phyloP scores from a whole-genome alignment of 345 rosid genomes.

The Citrus reticulata region DNA sequence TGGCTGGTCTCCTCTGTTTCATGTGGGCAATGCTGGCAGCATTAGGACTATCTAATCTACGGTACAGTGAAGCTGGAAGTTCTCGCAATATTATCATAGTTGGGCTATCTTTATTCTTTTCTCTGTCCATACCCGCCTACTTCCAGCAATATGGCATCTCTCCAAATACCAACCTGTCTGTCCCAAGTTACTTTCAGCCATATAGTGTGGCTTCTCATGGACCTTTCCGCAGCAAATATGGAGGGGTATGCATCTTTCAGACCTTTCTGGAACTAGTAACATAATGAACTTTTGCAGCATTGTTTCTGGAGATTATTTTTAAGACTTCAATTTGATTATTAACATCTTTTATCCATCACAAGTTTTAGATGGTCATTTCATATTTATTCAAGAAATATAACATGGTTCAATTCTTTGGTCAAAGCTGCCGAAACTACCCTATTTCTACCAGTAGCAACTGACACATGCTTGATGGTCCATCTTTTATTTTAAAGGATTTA shows the following conservation, averaged over 20 bases:
- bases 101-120: conserved; percentile 80
- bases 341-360: background rate
- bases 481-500: background rate
- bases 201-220: conserved; percentile 89
- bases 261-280: background rate
- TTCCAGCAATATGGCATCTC: conserved; percentile 91
- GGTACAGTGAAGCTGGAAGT: conserved; percentile 99
- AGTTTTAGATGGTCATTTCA: background rate
- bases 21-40: conserved; percentile 99
- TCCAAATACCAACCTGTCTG: conserved; percentile 68
- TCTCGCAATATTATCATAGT: conserved; percentile 91
- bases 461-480: background rate
- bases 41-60: conserved; percentile 86
- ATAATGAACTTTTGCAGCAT: background rate
- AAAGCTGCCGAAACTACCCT: background rate
- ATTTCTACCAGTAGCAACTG: background rate
- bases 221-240: conserved; percentile 63
- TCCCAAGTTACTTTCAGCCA: conserved; percentile 86
- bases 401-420: background rate
- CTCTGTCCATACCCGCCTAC: conserved; percentile 88
- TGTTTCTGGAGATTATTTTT: background rate
- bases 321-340: background rate
- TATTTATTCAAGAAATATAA: background rate
- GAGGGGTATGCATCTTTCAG: conserved; percentile 54
- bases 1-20: conserved; percentile 94